phyloP scores from a whole-genome alignment of 805 yeast genomes.

The Candida vartiovaarae region DNA sequence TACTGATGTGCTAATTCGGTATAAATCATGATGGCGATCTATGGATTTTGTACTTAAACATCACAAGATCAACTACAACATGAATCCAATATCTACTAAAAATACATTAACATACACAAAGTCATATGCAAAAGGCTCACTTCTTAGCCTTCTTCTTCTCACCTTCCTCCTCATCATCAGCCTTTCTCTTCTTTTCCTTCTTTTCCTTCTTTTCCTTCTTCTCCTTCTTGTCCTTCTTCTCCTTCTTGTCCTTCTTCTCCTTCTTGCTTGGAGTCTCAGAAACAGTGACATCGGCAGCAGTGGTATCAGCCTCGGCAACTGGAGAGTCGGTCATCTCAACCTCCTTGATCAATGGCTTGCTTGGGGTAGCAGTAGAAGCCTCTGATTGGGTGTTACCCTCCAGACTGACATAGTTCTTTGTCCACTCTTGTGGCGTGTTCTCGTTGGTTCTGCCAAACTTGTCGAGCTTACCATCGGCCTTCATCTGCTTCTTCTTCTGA shows the following conservation, averaged over 20 bases:
- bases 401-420: constrained; percentile 70
- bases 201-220: constrained; percentile 42
- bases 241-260: constrained; percentile 54
- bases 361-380: constrained; percentile 28
- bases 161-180: constrained; percentile 47
- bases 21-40: too few relatives aligned
- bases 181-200: constrained; percentile 44
- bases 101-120: too few relatives aligned
- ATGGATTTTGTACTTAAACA: too few relatives aligned
- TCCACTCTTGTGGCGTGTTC: constrained; percentile 91
- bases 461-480: constrained; percentile 95
- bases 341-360: constrained; percentile 40
- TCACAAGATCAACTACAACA: too few relatives aligned
- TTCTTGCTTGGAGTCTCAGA: constrained; percentile 36
- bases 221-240: constrained; percentile 49
- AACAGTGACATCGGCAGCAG: constrained; percentile 13
- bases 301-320: constrained; percentile 24
- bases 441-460: constrained; percentile 92
- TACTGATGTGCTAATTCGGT: too few relatives aligned
- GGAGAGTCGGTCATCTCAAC: constrained; percentile 27
- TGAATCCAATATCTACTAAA: too few relatives aligned
- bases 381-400: constrained; percentile 51
- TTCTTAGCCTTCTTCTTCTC: constrained; percentile 43
- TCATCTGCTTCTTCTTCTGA: constrained; percentile 95
- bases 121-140: constrained; percentile 12